These are phyloP conservation scores for Babesia bovis DNA, from an alignment of 169 alveolate species.

Conservation along the genomic window DNA sequence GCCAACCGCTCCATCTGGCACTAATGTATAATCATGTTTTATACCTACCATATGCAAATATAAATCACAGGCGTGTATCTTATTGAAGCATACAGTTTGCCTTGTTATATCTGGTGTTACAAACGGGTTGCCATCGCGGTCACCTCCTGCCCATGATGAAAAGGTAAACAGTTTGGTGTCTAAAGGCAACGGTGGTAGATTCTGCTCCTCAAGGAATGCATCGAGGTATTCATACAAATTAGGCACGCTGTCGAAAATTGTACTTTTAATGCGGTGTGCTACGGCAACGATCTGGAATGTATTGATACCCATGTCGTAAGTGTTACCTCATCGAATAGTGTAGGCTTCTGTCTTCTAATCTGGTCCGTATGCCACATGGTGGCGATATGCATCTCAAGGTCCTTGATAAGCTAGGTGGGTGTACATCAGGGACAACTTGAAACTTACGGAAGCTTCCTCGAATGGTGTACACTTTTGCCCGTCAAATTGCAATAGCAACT, in stretches of 20 bases:
- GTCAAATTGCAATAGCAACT: conserved; percentile 70
- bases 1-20: conserved; percentile 16
- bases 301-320: not conserved
- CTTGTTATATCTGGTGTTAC: conserved; percentile 81
- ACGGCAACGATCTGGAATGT: conserved; percentile 50
- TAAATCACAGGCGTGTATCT: conserved; percentile 68
- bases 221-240: conserved; percentile 71
- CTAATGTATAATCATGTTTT: conserved; percentile 6
- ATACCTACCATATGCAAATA: conserved; percentile 59
- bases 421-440: too few species aligned
- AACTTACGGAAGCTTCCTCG: conserved; percentile 39
- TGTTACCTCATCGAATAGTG: conserved; percentile 76
- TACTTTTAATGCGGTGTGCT: conserved; percentile 68
- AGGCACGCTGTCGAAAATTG: conserved; percentile 71
- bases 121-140: conserved; percentile 86
- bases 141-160: conserved; percentile 87
- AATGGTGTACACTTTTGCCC: conserved; percentile 70
- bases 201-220: conserved; percentile 64
- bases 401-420: conserved; percentile 50
- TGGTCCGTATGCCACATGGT: conserved; percentile 78
- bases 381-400: conserved; percentile 66
- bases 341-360: conserved; percentile 77
- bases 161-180: conserved; percentile 68
- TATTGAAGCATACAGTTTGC: conserved; percentile 69
- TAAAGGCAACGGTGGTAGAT: conserved; percentile 75